phyloP scores from a whole-genome alignment of 257 asterid genomes.

The Solanum paucissectum region DNA sequence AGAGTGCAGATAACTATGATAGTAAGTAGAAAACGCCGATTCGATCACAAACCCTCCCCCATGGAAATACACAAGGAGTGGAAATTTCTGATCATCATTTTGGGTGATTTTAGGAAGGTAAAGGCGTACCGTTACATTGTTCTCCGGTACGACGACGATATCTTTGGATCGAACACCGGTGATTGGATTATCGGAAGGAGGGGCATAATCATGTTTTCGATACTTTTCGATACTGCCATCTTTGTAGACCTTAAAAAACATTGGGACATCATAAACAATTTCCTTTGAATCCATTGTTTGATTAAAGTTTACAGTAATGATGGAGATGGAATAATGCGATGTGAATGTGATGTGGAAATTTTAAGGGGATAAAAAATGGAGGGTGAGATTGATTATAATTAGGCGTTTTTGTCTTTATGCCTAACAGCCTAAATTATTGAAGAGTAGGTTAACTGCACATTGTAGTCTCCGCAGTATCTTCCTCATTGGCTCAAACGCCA shows the following conservation, averaged over 20 bases:
- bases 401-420: not conserved
- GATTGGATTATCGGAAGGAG: conserved; percentile 36
- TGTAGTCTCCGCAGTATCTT: not conserved
- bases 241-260: not conserved
- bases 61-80: conserved; percentile 61
- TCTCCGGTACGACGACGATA: conserved; percentile 34
- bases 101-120: conserved; percentile 38
- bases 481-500: not conserved
- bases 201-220: conserved; percentile 4
- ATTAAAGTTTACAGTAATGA: not conserved
- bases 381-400: not conserved
- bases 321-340: not conserved
- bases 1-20: conserved; percentile 29
- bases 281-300: not conserved
- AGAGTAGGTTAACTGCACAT: not conserved
- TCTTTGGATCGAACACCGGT: conserved; percentile 47
- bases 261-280: not conserved
- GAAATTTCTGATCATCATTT: conserved; percentile 21
- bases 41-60: conserved; percentile 61
- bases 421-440: no score
- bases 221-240: conserved; percentile 41
- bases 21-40: conserved; percentile 48
- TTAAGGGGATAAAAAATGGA: not conserved
- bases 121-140: conserved; percentile 32
- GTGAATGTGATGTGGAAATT: not conserved